These are phyloP conservation scores for Polysphondylium violaceum DNA, from an alignment of 78 protist species.

Conservation along the genomic window DNA sequence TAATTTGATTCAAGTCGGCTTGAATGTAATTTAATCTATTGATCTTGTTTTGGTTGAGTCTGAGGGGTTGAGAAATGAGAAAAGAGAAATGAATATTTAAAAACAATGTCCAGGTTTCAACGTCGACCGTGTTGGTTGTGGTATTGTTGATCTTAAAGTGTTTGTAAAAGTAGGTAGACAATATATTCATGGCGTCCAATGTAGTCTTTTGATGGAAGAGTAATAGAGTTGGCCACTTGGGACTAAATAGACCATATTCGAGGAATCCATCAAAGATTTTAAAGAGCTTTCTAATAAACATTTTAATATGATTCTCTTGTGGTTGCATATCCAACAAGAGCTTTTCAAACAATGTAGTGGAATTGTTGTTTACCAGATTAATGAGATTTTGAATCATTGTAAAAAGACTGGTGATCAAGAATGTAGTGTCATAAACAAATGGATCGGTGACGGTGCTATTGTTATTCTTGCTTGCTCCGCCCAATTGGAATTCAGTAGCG, in stretches of 20 bases:
- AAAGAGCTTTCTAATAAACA: slow-evolving; percentile 8
- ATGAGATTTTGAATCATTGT: slow-evolving; percentile 17
- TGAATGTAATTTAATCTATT: slow-evolving; percentile 10
- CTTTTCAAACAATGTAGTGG: slow-evolving; percentile 3
- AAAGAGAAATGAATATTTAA: slow-evolving; percentile 24
- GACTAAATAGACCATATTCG: neutral
- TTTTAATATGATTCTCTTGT: slow-evolving; percentile 4
- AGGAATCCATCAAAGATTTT: slow-evolving; percentile 32
- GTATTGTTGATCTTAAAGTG: neutral
- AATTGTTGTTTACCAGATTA: slow-evolving; percentile 4
- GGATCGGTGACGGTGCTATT: neutral
- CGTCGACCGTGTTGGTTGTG: slow-evolving; percentile 1
- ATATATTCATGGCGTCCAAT: neutral
- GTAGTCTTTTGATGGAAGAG: slow-evolving; percentile 37
- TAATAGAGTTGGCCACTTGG: slow-evolving; percentile 26
- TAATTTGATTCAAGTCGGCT: neutral
- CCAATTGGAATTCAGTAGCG: neutral
- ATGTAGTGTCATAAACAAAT: slow-evolving; percentile 29
- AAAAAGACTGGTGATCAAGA: slow-evolving; percentile 10
- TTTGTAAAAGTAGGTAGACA: slow-evolving; percentile 10
- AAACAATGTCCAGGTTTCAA: slow-evolving; percentile 26
- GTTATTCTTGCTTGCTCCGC: neutral
- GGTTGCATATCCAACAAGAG: neutral
- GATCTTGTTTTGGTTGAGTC: slow-evolving; percentile 22
- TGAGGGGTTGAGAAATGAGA: neutral